Evolutionary conservation across 2,329 filamentous ascomycete genomes (phyloP).

Genomic region (Plectosphaerella sp.): DNA sequence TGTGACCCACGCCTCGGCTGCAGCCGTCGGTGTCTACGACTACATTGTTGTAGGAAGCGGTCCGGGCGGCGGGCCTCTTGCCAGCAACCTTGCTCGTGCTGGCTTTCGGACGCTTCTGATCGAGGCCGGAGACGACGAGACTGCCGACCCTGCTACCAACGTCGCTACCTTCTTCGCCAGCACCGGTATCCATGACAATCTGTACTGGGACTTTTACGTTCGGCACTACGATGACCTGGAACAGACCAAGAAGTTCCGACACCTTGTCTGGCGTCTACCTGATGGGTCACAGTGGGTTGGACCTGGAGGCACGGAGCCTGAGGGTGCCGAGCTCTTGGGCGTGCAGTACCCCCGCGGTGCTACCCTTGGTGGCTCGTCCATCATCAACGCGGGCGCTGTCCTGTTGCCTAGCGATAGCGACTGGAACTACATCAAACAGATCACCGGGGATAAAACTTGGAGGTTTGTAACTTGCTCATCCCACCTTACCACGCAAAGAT

Average conservation of each 20-base stretch:
- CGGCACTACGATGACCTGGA: conserved; percentile 1
- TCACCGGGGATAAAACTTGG: conserved; percentile 60
- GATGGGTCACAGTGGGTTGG: conserved; percentile 1
- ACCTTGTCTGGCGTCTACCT: conserved; percentile 1
- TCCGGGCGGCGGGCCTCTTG: conserved; percentile 49
- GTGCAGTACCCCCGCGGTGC: conserved; percentile 32
- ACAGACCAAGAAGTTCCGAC: background rate
- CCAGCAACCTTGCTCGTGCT: conserved; percentile 48
- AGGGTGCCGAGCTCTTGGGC: conserved; percentile 30
- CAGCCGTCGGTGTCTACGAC: conserved; percentile 33
- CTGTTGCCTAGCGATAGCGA: conserved; percentile 26
- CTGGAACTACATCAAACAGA: conserved; percentile 40
- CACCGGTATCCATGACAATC: conserved; percentile 8
- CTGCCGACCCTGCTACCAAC: conserved; percentile 14
- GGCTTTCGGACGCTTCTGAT: conserved; percentile 52
- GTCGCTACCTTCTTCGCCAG: conserved; percentile 7
- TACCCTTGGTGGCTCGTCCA: conserved; percentile 30
- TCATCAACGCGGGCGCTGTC: conserved; percentile 24
- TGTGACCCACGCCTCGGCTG: too few species aligned
- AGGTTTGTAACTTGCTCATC: conserved; percentile 2
- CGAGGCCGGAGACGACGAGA: conserved; percentile 53
- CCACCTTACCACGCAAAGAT: too few species aligned
- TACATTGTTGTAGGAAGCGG: conserved; percentile 56
- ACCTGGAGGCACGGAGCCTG: conserved; percentile 24
- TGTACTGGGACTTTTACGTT: conserved; percentile 9